phyloP scores from a whole-genome alignment of 371 early-diverging fungal genomes.

The Mucor saturninus region DNA sequence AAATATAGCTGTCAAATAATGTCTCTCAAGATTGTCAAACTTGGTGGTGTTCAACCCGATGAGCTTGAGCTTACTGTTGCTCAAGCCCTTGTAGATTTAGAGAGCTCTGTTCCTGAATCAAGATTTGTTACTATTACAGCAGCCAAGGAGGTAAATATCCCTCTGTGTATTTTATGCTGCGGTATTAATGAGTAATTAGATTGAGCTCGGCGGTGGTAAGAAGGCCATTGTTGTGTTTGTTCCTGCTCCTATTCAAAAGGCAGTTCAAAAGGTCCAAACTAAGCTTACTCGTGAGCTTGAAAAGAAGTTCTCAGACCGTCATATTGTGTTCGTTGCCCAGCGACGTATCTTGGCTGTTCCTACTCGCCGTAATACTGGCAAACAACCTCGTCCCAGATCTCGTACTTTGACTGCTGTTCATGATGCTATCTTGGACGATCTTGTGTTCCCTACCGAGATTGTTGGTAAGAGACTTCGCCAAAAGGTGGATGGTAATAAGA shows the following conservation, averaged over 20 bases:
- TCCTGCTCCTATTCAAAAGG: slow-evolving; percentile 92
- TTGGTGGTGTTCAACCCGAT: slow-evolving; percentile 75
- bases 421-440: slow-evolving; percentile 94
- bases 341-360: slow-evolving; percentile 95
- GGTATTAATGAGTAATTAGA: slow-evolving; percentile 39
- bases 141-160: slow-evolving; percentile 90
- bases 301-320: slow-evolving; percentile 99
- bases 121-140: slow-evolving; percentile 90
- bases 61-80: slow-evolving; percentile 95
- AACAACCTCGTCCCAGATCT: slow-evolving; percentile 92
- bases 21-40: slow-evolving; percentile 80
- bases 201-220: slow-evolving; percentile 92
- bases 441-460: slow-evolving; percentile 97
- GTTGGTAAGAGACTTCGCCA: slow-evolving; percentile 96
- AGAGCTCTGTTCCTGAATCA: slow-evolving; percentile 92
- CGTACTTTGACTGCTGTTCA: slow-evolving; percentile 97
- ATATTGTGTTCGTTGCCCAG: slow-evolving; percentile 94
- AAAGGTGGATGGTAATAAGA: slow-evolving; percentile 92
- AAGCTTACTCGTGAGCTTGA: slow-evolving; percentile 96
- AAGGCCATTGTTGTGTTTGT: slow-evolving; percentile 97
- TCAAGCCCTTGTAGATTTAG: slow-evolving; percentile 94
- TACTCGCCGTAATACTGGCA: slow-evolving; percentile 82
- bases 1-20: slow-evolving; percentile 31
- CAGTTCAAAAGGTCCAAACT: slow-evolving; percentile 94
- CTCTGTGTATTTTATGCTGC: background rate